Evolutionary conservation across 148 eudicot genomes (phyloP).

Genomic region (Rhododendron griersonianum): DNA sequence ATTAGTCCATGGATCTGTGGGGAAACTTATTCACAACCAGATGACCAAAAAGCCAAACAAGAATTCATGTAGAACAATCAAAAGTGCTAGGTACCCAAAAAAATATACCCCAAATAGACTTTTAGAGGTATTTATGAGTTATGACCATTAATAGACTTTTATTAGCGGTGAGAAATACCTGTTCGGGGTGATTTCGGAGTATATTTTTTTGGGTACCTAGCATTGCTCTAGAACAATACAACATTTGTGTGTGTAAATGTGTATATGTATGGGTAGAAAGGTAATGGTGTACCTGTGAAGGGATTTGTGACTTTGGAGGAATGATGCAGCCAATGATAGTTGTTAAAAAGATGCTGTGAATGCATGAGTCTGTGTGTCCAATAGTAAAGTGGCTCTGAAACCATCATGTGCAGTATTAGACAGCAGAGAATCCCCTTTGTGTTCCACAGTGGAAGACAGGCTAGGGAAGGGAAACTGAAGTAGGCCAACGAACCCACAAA

Average conservation of each 20-base stretch:
- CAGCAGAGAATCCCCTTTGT: constrained; percentile 30
- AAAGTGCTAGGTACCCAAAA: no score
- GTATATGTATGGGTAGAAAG: background rate
- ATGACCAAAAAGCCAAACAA: background rate
- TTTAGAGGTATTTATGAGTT: no score
- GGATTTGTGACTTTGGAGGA: constrained; percentile 42
- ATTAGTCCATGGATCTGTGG: background rate
- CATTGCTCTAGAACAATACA: no score
- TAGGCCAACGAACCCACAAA: constrained; percentile 28
- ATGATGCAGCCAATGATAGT: constrained; percentile 52
- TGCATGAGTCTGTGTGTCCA: constrained; percentile 39
- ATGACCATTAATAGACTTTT: no score
- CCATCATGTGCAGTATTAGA: constrained; percentile 28
- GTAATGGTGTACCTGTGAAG: constrained; percentile 32
- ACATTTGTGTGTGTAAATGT: background rate
- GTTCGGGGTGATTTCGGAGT: no score
- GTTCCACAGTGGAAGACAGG: constrained; percentile 38
- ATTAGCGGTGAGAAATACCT: no score
- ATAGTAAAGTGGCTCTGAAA: constrained; percentile 46
- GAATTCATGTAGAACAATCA: background rate
- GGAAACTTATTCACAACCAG: background rate
- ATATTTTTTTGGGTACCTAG: no score
- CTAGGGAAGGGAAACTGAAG: constrained; percentile 32
- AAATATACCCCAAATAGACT: no score
- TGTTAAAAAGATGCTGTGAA: constrained; percentile 19